phyloP scores from a whole-genome alignment of 768 basidiomycete species.

The Rossbeevera mucosa region DNA sequence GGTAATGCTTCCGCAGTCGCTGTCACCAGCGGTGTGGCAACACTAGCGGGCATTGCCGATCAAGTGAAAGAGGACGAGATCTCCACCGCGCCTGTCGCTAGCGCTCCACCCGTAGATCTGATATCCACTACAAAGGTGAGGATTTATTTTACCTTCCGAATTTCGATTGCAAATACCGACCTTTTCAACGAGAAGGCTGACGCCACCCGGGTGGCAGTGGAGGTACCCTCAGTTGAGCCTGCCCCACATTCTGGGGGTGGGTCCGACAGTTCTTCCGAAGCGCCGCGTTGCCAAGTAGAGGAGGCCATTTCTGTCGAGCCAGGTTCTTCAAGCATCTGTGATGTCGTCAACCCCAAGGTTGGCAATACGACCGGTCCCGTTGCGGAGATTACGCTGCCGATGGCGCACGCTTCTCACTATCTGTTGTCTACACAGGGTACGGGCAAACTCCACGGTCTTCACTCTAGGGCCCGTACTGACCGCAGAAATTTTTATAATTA shows the following conservation, averaged over 20 bases:
- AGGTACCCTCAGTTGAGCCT: constrained; percentile 18
- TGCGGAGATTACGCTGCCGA: not conserved
- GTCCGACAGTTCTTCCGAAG: not conserved
- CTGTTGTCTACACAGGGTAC: not conserved
- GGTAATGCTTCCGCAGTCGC: constrained; percentile 12
- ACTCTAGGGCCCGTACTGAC: not conserved
- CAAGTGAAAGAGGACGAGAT: constrained; percentile 6
- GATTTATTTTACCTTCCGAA: not conserved
- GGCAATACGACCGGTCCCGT: not conserved
- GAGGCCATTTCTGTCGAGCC: constrained; percentile 7
- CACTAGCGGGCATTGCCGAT: constrained; percentile 10
- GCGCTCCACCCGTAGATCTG: not conserved
- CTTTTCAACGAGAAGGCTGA: constrained; percentile 2
- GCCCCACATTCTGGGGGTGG: constrained; percentile 7
- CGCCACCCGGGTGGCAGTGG: not conserved
- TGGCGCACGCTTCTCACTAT: not conserved
- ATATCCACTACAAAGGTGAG: constrained; percentile 12
- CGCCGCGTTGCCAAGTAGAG: constrained; percentile 1
- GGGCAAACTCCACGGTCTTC: not conserved
- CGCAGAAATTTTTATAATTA: not conserved
- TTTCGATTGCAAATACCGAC: constrained; percentile 4
- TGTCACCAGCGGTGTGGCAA: constrained; percentile 20
- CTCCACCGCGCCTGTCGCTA: not conserved
- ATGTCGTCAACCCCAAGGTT: not conserved
- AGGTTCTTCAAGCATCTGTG: not conserved